A percentile compares a stretch with the other conserved stretches of the same genome.
phyloP scores from a whole-genome alignment of 495 filamentous ascomycete genomes.

The Tricharina praecox region DNA sequence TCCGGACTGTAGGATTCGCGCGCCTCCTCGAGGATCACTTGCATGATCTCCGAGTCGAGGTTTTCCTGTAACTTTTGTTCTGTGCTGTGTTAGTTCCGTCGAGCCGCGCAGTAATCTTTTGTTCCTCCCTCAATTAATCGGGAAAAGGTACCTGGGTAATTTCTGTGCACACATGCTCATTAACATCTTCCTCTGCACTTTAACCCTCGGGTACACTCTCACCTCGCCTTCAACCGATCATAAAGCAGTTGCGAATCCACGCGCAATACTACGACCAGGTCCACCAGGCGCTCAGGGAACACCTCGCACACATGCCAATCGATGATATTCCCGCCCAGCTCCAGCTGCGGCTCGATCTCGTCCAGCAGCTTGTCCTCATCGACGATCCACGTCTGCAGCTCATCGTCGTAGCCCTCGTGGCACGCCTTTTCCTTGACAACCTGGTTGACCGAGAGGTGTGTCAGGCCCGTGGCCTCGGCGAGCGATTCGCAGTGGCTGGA shows the following conservation, averaged over 20 bases:
- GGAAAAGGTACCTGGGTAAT: conserved; percentile 21
- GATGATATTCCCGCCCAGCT: conserved; percentile 71
- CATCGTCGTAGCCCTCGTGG: conserved; percentile 70
- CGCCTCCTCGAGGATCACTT: conserved; percentile 81
- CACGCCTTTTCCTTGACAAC: conserved; percentile 71
- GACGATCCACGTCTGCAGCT: conserved; percentile 75
- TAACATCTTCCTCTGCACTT: too few relatives aligned
- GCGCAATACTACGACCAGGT: conserved; percentile 82
- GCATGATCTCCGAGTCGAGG: conserved; percentile 93
- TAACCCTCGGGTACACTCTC: too few relatives aligned
- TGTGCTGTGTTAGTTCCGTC: too few relatives aligned
- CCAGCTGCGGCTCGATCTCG: conserved; percentile 65
- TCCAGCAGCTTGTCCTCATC: conserved; percentile 96
- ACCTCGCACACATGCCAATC: conserved; percentile 98
- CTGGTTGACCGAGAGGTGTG: conserved; percentile 76
- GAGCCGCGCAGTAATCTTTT: too few relatives aligned
- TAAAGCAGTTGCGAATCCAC: conserved; percentile 64
- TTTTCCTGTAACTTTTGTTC: conserved; percentile 90
- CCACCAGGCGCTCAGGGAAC: conserved; percentile 85
- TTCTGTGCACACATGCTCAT: conserved; percentile 9
- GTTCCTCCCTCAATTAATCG: too few relatives aligned
- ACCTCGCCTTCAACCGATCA: conserved; percentile 64
- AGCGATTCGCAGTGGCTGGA: conserved; percentile 71
- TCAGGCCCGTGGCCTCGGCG: conserved; percentile 45
- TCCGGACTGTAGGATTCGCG: conserved; percentile 71